Evolutionary conservation across 805 yeast species (phyloP).

Genomic region (Cyberlindnera subsufficiens): DNA sequence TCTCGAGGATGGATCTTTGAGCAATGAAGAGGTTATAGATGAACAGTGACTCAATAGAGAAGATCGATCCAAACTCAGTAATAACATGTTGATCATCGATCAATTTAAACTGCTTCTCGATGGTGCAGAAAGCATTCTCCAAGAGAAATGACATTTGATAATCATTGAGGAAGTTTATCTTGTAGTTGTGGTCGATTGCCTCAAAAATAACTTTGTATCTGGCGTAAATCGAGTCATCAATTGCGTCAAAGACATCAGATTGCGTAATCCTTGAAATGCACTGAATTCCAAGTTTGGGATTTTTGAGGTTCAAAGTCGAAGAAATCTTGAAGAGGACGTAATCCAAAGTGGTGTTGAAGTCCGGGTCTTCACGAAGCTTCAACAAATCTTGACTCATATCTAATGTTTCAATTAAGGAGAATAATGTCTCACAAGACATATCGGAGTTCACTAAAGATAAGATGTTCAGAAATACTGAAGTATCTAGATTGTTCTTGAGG

Average conservation of each 20-base stretch:
- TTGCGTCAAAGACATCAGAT: conserved; percentile 12
- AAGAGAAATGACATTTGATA: conserved; percentile 12
- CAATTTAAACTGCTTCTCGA: conserved; percentile 11
- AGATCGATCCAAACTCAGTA: conserved; percentile 18
- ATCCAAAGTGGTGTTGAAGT: conserved; percentile 1
- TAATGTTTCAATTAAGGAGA: conserved; percentile 7
- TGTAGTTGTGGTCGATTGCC: conserved; percentile 21
- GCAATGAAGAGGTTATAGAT: conserved; percentile 14
- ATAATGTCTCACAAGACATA: conserved; percentile 9
- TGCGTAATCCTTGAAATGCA: conserved; percentile 4
- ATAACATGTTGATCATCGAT: conserved; percentile 9
- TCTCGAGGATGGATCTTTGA: conserved; percentile 8
- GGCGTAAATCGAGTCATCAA: conserved; percentile 13
- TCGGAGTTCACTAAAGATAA: conserved; percentile 4
- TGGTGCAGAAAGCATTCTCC: conserved; percentile 8
- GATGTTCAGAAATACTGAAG: conserved; percentile 3
- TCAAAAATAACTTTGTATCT: conserved; percentile 22
- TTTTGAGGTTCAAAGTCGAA: background rate
- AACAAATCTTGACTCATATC: conserved; percentile 4
- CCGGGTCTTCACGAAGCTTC: conserved; percentile 1
- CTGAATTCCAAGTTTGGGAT: background rate
- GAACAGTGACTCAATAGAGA: conserved; percentile 15
- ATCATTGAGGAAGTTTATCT: conserved; percentile 14
- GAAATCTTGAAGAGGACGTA: conserved; percentile 13
- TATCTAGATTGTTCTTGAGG: background rate